Evolutionary conservation across 176 grass and related monocot species (phyloP), one percentile per base, ranked within the genome.

Genomic region (Triticum timopheevii): DNA sequence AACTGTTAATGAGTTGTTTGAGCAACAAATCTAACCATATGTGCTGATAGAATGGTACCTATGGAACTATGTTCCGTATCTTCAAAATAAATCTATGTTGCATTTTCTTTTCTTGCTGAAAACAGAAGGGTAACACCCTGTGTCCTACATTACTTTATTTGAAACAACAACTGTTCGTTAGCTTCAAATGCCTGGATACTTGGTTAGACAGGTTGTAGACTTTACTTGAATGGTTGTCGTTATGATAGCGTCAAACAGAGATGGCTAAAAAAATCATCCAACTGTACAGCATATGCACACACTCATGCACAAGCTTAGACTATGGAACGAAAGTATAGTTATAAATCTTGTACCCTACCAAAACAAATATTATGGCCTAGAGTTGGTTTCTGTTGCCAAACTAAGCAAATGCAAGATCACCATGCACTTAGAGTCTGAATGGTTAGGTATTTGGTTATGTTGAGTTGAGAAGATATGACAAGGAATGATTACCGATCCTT

Each of bases 181-280:
- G 34, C 13, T 78, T 80, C 56, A 64, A 19, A 80, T 64, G n/a
- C 8, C 2, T 42, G 77, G 31, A 16, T 47, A 58, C 52, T 59
- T 79, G 56, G 7, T 24, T 62, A 61, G 20, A 17, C 7, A 62
- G 56, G 77, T 24, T 24, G 20, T 74, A 47, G 11, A 73, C 39
- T 7, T 47, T 39, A 62, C 56, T 79, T 17, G 33, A 9, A 79
- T 38, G 56, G 30, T 15, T 1, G 7, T 4, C 7, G 42, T 50
- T 75, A 62, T 79, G 56, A 79, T 62, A 79, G 33, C 20, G 62
- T 79, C 54, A 62, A 79, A 39, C 36, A 64, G 40, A 42, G 12
- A 19, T 44, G 33, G 1, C 8, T 33, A 74, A 25, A 10, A 36
- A 25, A 38, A 81, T 72, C 19, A 65, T 45, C 44, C 22, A 15